Base-by-base conservation (phyloP, 352 stramenopile genomes). In the Phytopythium sindhum region DNA sequence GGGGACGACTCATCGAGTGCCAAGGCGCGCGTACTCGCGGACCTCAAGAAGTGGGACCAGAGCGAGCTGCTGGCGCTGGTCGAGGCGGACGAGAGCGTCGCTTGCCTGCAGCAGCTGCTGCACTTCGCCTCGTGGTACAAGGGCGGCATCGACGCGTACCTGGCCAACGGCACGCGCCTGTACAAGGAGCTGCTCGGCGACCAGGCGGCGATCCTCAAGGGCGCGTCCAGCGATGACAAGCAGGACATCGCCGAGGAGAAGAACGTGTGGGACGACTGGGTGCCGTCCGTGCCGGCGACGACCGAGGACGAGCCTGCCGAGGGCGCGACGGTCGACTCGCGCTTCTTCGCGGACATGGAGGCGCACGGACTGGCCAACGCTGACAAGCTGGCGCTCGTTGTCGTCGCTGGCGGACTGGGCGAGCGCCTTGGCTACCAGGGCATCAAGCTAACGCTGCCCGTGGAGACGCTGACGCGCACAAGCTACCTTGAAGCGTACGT, bases 361-460 rank as follows among this genome's bases (percentile, higher is more conserved):
- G 60, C 70, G 10, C 44, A 65, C 1, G 83, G 83, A 0, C 70
- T 90, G 1, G 57, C 72, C 4, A 71, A 97, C 55, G 72, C 95
- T 9, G 81, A 82, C 42, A 80, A 93, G 28, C 89, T 84, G 55
- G 94, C 86, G 33, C 99, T 99, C 73, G 96, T 99, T 21, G 76
- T 99, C 15, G 97, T 99, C 23, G 97, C 97, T 11, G 97, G 97
- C 26, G 97, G 97, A 15, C 77, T 99, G 4, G 97, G 97, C 19
- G 97, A 99, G 77, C 86, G 97, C 6, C 72, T 99, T 1, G 97
- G 97, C 21, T 99, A 98, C 73, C 83, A 85, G 42, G 95, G 85
- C 41, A 99, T 99, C 74, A 99, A 99, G 75, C 71, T 99, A 29
- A 90, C 89, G 64, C 84, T 99, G 8, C 96, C 97, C 37, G 95